These are phyloP conservation scores for Solanum chacoense DNA, from an alignment of 305 asterid species.

Conservation along the genomic window DNA sequence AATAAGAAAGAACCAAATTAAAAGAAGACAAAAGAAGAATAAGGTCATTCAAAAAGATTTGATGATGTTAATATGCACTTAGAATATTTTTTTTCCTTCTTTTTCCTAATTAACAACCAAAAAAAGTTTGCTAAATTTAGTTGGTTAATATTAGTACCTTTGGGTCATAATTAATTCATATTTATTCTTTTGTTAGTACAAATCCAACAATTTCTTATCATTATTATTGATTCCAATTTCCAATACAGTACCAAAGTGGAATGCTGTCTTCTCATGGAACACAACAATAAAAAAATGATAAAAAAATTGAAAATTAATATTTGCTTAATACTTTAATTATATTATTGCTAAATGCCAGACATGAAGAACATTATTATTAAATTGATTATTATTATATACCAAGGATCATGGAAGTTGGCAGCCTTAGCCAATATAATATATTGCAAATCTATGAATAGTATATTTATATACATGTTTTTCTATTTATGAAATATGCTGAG, in stretches of 20 bases:
- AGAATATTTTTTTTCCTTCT: background rate
- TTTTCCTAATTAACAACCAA: constrained; percentile 3
- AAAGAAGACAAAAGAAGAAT: background rate
- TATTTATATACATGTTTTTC: background rate
- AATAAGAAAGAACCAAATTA: background rate
- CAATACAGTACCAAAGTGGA: background rate
- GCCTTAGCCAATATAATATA: background rate
- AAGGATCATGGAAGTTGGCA: background rate
- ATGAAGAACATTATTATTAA: constrained; percentile 12
- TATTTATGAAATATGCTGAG: background rate
- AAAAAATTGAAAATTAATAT: background rate
- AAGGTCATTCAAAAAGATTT: constrained; percentile 9
- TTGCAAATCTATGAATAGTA: background rate
- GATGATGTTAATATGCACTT: constrained; percentile 1
- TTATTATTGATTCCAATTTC: constrained; percentile 7
- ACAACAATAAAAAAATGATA: background rate
- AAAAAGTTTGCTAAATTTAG: constrained; percentile 10
- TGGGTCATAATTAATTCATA: background rate
- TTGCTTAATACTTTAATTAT: background rate
- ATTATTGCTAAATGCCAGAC: constrained; percentile 16
- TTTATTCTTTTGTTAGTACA: background rate
- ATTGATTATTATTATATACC: background rate
- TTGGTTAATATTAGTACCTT: background rate
- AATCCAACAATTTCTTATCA: background rate
- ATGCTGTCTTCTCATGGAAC: constrained; percentile 1